Conservation (phyloP, 2,329 filamentous ascomycete species). For the Aspergillus puulaauensis region DNA sequence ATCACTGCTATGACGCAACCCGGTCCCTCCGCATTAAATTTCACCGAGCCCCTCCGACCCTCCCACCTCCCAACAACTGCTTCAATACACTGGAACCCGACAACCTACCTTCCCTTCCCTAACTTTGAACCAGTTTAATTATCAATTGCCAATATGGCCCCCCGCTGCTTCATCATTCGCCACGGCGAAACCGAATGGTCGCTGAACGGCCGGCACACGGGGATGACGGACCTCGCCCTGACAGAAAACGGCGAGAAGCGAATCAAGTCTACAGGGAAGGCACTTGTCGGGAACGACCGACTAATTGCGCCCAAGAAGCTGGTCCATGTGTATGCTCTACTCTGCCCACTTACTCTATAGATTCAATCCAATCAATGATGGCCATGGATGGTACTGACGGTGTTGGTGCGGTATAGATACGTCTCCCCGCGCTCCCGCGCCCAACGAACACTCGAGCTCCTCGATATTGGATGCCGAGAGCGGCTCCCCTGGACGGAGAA, state of each 20-base stretch:
- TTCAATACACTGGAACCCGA: neutral
- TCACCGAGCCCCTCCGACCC: neutral
- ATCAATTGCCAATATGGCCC: slow-evolving; percentile 48
- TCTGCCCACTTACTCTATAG: neutral
- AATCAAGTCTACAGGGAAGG: slow-evolving; percentile 73
- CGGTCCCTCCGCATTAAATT: neutral
- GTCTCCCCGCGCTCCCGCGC: slow-evolving; percentile 84
- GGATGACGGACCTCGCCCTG: slow-evolving; percentile 79
- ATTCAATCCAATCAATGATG: neutral
- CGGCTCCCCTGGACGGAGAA: slow-evolving; percentile 66
- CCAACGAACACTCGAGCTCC: slow-evolving; percentile 84
- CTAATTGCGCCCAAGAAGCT: slow-evolving; percentile 81
- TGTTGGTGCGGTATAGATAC: slow-evolving; percentile 52
- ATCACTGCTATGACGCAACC: slow-evolving; percentile 8
- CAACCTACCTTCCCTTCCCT: neutral
- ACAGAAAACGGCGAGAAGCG: slow-evolving; percentile 78
- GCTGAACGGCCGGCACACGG: slow-evolving; percentile 80
- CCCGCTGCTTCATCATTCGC: slow-evolving; percentile 77
- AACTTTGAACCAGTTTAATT: neutral
- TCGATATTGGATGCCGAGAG: slow-evolving; percentile 70
- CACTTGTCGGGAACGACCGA: slow-evolving; percentile 78
- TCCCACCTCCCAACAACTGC: neutral
- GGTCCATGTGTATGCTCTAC: slow-evolving; percentile 68
- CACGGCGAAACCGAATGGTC: slow-evolving; percentile 98
- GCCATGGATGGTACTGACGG: neutral